A percentile compares a stretch with the other conserved stretches of the same genome.
Conservation (phyloP, 164 flowering plant genomes). For the Brasenia schreberi region DNA sequence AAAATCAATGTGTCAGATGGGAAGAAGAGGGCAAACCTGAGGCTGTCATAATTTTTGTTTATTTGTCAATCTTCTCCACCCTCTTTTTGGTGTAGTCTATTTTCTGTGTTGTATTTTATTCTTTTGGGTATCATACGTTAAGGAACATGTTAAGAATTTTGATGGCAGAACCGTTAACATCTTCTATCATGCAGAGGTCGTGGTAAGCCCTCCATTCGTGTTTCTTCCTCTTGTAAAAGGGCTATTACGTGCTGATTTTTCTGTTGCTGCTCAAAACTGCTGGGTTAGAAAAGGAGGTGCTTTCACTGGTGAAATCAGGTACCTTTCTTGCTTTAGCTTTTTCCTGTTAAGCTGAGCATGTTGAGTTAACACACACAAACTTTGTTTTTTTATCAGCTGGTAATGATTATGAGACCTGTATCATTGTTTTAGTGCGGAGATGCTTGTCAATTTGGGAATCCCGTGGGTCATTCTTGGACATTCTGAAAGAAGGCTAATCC, state of each 20-base stretch:
- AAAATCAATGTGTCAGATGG: background rate
- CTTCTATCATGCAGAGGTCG: slow-evolving; percentile 50
- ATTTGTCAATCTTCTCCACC: background rate
- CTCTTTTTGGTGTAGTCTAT: too few relatives aligned
- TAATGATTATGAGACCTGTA: background rate
- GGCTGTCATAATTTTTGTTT: too few relatives aligned
- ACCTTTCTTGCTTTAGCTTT: background rate
- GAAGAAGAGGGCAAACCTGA: background rate
- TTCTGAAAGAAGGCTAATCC: slow-evolving; percentile 58
- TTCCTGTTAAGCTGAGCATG: too few relatives aligned
- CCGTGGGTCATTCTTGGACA: slow-evolving; percentile 90
- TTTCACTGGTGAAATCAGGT: slow-evolving; percentile 81
- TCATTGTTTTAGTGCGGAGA: slow-evolving; percentile 52
- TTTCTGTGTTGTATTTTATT: too few relatives aligned
- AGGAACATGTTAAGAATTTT: too few relatives aligned
- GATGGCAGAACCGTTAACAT: background rate
- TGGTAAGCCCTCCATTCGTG: slow-evolving; percentile 76
- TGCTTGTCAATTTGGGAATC: slow-evolving; percentile 62
- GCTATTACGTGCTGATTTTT: slow-evolving; percentile 45
- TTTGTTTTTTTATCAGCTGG: background rate
- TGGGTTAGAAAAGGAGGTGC: slow-evolving; percentile 93
- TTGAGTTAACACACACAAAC: too few relatives aligned
- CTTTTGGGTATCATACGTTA: too few relatives aligned
- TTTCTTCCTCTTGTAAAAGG: slow-evolving; percentile 47
- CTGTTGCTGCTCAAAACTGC: slow-evolving; percentile 79